Evolutionary conservation across 1,284 basidiomycete genomes (phyloP).

Genomic region (Hortiboletus rubellus): DNA sequence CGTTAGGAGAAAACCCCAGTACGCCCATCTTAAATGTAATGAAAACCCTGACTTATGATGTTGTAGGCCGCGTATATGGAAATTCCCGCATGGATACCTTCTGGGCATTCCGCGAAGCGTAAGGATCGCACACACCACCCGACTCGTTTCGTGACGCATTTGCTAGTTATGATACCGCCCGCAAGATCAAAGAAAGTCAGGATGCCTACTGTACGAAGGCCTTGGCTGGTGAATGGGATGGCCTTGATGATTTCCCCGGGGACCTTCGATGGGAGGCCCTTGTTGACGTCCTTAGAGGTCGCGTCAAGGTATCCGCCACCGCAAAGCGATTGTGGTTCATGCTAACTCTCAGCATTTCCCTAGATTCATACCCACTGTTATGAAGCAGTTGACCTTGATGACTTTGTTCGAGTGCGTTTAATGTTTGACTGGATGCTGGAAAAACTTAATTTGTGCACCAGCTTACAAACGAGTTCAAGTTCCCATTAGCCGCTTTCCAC

Average conservation of each 20-base stretch:
- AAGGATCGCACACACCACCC: slow-evolving; percentile 9
- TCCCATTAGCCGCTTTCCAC: slow-evolving; percentile 75
- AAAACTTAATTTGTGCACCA: slow-evolving; percentile 31
- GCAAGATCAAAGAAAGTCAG: slow-evolving; percentile 71
- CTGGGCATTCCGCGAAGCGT: slow-evolving; percentile 56
- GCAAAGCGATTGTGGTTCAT: neutral
- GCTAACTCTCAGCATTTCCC: slow-evolving; percentile 2
- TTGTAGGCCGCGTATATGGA: slow-evolving; percentile 29
- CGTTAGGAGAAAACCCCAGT: slow-evolving; percentile 32
- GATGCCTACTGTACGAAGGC: slow-evolving; percentile 69
- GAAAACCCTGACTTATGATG: neutral
- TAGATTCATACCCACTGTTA: slow-evolving; percentile 82
- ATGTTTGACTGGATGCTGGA: slow-evolving; percentile 2
- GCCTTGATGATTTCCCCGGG: slow-evolving; percentile 69
- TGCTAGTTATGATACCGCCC: slow-evolving; percentile 65
- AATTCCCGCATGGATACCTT: slow-evolving; percentile 51
- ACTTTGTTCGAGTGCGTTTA: slow-evolving; percentile 62
- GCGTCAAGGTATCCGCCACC: slow-evolving; percentile 55
- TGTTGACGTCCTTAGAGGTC: slow-evolving; percentile 82
- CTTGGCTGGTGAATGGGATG: slow-evolving; percentile 57
- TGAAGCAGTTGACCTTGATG: slow-evolving; percentile 77
- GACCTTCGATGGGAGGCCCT: slow-evolving; percentile 82
- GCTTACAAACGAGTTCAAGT: slow-evolving; percentile 80
- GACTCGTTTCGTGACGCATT: slow-evolving; percentile 1
- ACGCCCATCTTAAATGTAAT: neutral